Base-by-base conservation (phyloP, 148 eudicot species). In the Rheum nobile region DNA sequence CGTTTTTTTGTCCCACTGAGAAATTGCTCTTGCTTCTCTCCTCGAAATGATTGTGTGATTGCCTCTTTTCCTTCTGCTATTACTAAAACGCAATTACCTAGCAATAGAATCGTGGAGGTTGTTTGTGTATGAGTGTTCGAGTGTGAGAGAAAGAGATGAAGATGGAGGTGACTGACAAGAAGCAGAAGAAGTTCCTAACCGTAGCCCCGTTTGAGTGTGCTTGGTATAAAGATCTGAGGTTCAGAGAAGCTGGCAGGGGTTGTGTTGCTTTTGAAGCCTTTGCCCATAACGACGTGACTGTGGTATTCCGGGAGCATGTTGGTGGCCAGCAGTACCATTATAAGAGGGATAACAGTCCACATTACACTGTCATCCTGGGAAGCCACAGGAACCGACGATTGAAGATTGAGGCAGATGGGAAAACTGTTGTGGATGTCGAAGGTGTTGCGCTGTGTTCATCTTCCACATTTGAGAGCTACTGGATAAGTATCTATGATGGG, bases 191-290 rank as follows among this genome's bases (percentile, higher is more conserved):
- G 82, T 88, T 89, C 74, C 86, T 94, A 9, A 94, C 96, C 32
- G 98, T 94, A 35, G 96, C 98, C 39, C 98, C 98, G 19, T 94
- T 91, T 82, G 93, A 94, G 83, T 94, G 98, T 77, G 91, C 96
- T 70, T 94, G 98, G 98, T 88, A 76, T 24, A 83, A 94, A 63
- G 94, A 91, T 72, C 81, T 89, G 72, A 85, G 88, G 78, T 94
- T 94, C 44, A 86, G 82, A 73, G 98, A 94, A 79, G 98, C 97
- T 10, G 98, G 98, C 43, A 73, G 98, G 61, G 97, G 98, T 24
- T 94, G 98, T 73, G 93, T 94, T 38, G 88, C 97, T 24, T 94
- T 94, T 61, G 98, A 94, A 78, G 98, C 98, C 13, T 94, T 88
- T 75, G 97, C 98, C 0, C 87, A 80, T 75, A 94, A 94, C 50